Conservation (phyloP, 148 eudicot species). For the Hydrangea macrophylla region DNA sequence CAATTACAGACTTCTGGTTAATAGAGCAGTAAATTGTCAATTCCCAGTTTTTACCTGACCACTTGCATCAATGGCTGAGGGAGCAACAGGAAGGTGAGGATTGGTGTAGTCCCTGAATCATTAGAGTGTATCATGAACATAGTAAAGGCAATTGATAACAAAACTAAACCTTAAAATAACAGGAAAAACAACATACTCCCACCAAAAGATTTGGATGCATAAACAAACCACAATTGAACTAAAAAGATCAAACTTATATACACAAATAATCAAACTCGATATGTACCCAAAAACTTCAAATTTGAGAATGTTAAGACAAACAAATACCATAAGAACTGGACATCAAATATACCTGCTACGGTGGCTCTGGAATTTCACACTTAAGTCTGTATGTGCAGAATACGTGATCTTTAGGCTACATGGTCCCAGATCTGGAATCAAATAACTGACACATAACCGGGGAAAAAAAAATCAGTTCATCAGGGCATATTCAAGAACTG, state of each 20-base stretch:
- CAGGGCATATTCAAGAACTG: not conserved
- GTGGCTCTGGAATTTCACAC: constrained; percentile 91
- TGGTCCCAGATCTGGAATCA: constrained; percentile 88
- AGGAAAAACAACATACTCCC: not conserved
- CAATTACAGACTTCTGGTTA: not conserved
- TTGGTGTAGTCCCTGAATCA: constrained; percentile 92
- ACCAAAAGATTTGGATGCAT: not conserved
- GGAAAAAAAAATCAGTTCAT: constrained; percentile 2
- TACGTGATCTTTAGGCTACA: constrained; percentile 81
- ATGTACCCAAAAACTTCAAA: not conserved
- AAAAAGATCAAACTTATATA: not conserved
- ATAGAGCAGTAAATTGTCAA: not conserved
- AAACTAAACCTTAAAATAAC: not conserved
- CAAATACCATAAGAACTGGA: not conserved
- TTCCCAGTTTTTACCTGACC: constrained; percentile 68
- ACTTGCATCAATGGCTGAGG: constrained; percentile 87
- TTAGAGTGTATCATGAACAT: constrained; percentile 4
- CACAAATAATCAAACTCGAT: not conserved
- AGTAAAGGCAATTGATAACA: not conserved
- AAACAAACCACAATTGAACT: constrained; percentile 1
- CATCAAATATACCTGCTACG: constrained; percentile 81
- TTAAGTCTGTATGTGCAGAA: constrained; percentile 93
- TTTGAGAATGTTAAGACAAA: not conserved
- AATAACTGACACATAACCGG: constrained; percentile 44
- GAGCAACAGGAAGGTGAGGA: constrained; percentile 84